Conservation (phyloP, 2,329 filamentous ascomycete species). For the Xylogone sp. region DNA sequence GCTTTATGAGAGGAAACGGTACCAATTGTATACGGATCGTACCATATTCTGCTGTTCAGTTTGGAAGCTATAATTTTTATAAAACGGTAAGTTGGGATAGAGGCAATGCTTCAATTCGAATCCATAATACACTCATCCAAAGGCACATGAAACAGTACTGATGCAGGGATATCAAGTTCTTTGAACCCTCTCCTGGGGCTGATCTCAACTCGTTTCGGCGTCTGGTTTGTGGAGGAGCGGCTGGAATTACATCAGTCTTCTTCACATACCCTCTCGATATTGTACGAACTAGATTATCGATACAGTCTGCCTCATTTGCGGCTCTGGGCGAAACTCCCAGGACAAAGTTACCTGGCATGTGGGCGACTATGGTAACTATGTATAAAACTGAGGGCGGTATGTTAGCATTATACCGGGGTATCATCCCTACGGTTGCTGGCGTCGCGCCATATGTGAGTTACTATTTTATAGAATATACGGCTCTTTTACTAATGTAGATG, state of each 20-base stretch:
- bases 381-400: slow-evolving; percentile 89
- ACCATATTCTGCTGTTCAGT: slow-evolving; percentile 96
- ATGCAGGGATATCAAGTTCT: slow-evolving; percentile 53
- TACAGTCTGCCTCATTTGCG: slow-evolving; percentile 94
- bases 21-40: slow-evolving; percentile 98
- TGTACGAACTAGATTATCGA: slow-evolving; percentile 89
- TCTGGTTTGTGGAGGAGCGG: slow-evolving; percentile 83
- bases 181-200: slow-evolving; percentile 70
- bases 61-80: slow-evolving; percentile 97
- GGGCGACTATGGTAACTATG: slow-evolving; percentile 75
- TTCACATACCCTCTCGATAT: slow-evolving; percentile 97
- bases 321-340: slow-evolving; percentile 61
- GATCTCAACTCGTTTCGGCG: slow-evolving; percentile 71
- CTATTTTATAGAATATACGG: slow-evolving; percentile 2
- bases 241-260: slow-evolving; percentile 92
- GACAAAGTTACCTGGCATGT: slow-evolving; percentile 83
- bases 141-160: background rate
- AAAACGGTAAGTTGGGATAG: slow-evolving; percentile 66
- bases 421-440: slow-evolving; percentile 88
- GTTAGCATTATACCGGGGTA: slow-evolving; percentile 84
- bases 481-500: background rate
- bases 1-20: slow-evolving; percentile 96
- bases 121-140: no score
- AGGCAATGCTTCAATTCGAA: slow-evolving; percentile 1
- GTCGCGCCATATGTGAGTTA: slow-evolving; percentile 85